phyloP scores from a whole-genome alignment of 2,329 filamentous ascomycete genomes.

The Juglanconis juglandina region DNA sequence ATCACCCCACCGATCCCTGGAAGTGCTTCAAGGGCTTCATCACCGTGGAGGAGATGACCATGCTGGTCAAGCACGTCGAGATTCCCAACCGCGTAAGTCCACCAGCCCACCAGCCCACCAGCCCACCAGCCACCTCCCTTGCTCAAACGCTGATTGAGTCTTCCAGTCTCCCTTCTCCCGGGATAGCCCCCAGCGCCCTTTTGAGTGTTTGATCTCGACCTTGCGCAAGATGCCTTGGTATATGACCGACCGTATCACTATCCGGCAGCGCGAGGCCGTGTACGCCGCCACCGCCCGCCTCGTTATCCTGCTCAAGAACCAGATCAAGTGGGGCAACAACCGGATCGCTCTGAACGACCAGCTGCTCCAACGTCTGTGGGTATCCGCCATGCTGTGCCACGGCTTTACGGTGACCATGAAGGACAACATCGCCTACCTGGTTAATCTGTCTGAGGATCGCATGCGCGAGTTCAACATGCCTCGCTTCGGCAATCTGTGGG shows the following conservation, averaged over 20 bases:
- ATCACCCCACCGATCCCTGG: slow-evolving; percentile 40
- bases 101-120: too few species aligned
- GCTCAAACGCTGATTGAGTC: slow-evolving; percentile 9
- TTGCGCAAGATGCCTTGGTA: slow-evolving; percentile 63
- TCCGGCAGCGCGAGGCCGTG: slow-evolving; percentile 52
- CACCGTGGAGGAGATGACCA: slow-evolving; percentile 59
- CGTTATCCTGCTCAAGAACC: slow-evolving; percentile 41
- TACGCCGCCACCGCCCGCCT: slow-evolving; percentile 50
- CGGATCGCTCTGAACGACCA: slow-evolving; percentile 46
- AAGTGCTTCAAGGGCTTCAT: slow-evolving; percentile 59
- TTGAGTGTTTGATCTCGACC: slow-evolving; percentile 63
- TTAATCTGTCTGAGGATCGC: slow-evolving; percentile 33
- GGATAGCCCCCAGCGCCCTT: slow-evolving; percentile 61
- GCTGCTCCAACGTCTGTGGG: slow-evolving; percentile 51
- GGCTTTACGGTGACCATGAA: slow-evolving; percentile 62
- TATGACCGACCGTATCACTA: slow-evolving; percentile 52
- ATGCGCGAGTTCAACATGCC: slow-evolving; percentile 44
- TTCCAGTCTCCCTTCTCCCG: slow-evolving; percentile 55
- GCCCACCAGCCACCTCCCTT: background rate
- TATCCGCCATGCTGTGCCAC: slow-evolving; percentile 52
- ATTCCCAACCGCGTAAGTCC: slow-evolving; percentile 55
- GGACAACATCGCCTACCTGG: slow-evolving; percentile 51
- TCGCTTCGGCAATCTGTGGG: slow-evolving; percentile 45
- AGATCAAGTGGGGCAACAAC: slow-evolving; percentile 38
- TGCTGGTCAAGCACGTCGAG: slow-evolving; percentile 63